A percentile compares a stretch with the other conserved stretches of the same genome.
Evolutionary conservation across 768 basidiomycete species (phyloP).

Genomic region (Cyathus striatus): DNA sequence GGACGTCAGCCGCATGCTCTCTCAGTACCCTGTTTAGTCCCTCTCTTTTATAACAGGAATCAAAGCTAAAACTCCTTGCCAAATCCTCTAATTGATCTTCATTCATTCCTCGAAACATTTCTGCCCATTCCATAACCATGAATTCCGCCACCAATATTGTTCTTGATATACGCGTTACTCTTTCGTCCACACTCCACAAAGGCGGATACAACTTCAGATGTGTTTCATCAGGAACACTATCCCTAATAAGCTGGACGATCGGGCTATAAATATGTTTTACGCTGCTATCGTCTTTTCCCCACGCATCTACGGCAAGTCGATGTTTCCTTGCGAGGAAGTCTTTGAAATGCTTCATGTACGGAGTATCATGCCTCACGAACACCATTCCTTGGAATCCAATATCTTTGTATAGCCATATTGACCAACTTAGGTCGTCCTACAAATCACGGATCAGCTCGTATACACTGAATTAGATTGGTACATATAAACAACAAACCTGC

Average conservation of each 20-base stretch:
- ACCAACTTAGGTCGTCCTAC: slow-evolving; percentile 66
- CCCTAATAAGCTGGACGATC: slow-evolving; percentile 52
- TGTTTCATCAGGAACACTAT: slow-evolving; percentile 40
- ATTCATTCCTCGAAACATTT: slow-evolving; percentile 54
- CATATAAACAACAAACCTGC: slow-evolving; percentile 31
- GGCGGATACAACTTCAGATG: slow-evolving; percentile 55
- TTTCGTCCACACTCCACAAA: slow-evolving; percentile 54
- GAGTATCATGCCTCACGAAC: slow-evolving; percentile 57
- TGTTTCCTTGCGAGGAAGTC: slow-evolving; percentile 73
- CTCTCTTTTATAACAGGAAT: slow-evolving; percentile 63
- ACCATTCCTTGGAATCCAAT: slow-evolving; percentile 85
- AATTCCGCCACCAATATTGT: slow-evolving; percentile 69
- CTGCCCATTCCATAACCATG: slow-evolving; percentile 69
- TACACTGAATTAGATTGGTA: background rate
- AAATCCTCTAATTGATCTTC: slow-evolving; percentile 62
- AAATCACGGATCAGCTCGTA: background rate
- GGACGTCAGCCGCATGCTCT: slow-evolving; percentile 25
- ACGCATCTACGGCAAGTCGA: slow-evolving; percentile 68
- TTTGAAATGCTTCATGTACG: slow-evolving; percentile 65
- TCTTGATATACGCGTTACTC: slow-evolving; percentile 60
- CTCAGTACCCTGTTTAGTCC: slow-evolving; percentile 55
- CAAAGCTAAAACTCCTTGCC: slow-evolving; percentile 70
- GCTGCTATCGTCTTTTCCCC: slow-evolving; percentile 63
- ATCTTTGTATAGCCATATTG: slow-evolving; percentile 86
- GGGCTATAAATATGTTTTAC: slow-evolving; percentile 63